Base-by-base conservation (phyloP, 2,329 filamentous ascomycete species). In the Seiridium unicorne region DNA sequence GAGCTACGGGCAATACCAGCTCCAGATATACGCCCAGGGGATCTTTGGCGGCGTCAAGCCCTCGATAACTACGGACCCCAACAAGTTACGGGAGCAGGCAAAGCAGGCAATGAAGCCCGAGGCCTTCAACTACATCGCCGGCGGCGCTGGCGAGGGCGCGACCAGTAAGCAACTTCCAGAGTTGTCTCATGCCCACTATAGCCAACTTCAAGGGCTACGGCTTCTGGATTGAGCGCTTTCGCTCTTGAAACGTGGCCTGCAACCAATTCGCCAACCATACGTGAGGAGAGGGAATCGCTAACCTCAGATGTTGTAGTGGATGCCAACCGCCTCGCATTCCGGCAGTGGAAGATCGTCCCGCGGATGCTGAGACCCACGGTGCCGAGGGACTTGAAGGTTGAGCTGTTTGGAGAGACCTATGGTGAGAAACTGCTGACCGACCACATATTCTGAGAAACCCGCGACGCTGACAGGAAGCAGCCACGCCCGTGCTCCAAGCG, bases 111-210 rank as follows among this genome's bases (percentile, higher is more conserved):
- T 88, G 72, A 71, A 73, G 26, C 70, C 73, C 2, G 76, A 78
- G 9, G 76, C 80, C 6, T 89, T 82, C 68, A 83, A 83, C 62
- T 89, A 89, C 72, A 81, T 88, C 32, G 76, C 80, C 13, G 85
- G 86, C n/a, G 85, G 84, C 5, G 86, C 86, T 0, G 85, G 86
- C 2, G 84, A 87, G 65, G 77, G 81, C 44, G 78, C 84, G 2
- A 89, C 87, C 0, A 83, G 18, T 26, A 26, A 26, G 18, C 18
- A 26, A 26, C 18, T 26, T 26, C 18, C 18, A 26, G 18, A 26
- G 18, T 26, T 26, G 18, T 26, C 18, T 26, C 18, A 26, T 2
- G 18, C 18, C 18, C 18, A 26, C 18, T 26, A 26, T 26, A 26
- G 18, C 18, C 18, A 26, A 26, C 2, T 26, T 26, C 18, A 26